Evolutionary conservation across 1,284 basidiomycete species (phyloP).

Genomic region (Ganoderma meredithae): DNA sequence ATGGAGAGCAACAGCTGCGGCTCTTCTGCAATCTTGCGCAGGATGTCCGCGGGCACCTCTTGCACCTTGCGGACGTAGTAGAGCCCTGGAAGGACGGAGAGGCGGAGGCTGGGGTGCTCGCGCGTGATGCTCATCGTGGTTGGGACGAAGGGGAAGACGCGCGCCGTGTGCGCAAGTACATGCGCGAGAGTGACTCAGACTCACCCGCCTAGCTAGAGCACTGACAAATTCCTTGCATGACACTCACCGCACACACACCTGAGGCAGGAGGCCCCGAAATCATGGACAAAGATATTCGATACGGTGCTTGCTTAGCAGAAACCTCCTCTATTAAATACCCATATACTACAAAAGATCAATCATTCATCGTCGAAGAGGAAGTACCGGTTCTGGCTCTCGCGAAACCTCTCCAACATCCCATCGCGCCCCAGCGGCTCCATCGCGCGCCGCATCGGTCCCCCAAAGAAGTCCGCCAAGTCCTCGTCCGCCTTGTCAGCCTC

Average conservation of each 20-base stretch:
- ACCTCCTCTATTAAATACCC: background rate
- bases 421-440: slow-evolving; percentile 7
- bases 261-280: too few relatives aligned
- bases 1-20: slow-evolving; percentile 58
- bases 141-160: background rate
- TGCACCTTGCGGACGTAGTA: slow-evolving; percentile 15
- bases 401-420: slow-evolving; percentile 11
- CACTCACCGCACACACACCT: too few relatives aligned
- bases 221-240: too few relatives aligned
- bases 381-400: slow-evolving; percentile 13
- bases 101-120: slow-evolving; percentile 19
- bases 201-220: too few relatives aligned
- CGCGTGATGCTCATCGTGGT: slow-evolving; percentile 8
- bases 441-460: background rate
- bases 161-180: too few relatives aligned
- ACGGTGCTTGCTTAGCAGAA: background rate
- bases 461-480: background rate
- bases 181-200: too few relatives aligned
- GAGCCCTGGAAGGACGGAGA: slow-evolving; percentile 15
- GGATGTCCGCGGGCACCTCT: slow-evolving; percentile 10
- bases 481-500: too few relatives aligned
- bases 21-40: slow-evolving; percentile 3
- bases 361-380: slow-evolving; percentile 13
- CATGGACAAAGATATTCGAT: too few relatives aligned
- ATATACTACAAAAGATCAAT: background rate